These are phyloP conservation scores for Juglanconis sp. DNA, from an alignment of 2,329 filamentous ascomycete species.

Conservation along the genomic window DNA sequence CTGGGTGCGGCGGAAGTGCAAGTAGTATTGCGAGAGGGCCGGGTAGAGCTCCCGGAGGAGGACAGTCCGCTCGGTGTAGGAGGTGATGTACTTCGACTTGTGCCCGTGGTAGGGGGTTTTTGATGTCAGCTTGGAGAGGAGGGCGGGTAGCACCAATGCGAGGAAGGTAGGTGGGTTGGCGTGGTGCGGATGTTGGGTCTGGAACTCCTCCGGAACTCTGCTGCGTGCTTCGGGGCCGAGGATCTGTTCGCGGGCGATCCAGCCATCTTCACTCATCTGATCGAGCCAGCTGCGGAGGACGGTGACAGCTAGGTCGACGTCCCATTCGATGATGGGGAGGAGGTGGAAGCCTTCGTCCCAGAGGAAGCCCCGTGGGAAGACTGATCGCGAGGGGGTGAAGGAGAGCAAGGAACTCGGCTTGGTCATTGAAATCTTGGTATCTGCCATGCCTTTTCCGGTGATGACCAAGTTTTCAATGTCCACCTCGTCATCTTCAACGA, in stretches of 20 bases:
- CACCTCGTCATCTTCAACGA: constrained; percentile 82
- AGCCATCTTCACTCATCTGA: constrained; percentile 90
- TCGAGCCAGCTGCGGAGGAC: constrained; percentile 90
- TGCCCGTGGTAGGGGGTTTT: constrained; percentile 60
- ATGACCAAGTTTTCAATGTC: constrained; percentile 90
- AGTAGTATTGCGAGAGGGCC: constrained; percentile 79
- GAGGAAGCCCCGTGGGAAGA: constrained; percentile 88
- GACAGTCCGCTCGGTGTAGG: constrained; percentile 53
- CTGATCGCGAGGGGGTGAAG: constrained; percentile 80
- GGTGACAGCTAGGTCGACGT: constrained; percentile 76
- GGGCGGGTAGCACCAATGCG: constrained; percentile 77
- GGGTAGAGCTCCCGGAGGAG: constrained; percentile 76
- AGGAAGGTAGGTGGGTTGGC: constrained; percentile 82
- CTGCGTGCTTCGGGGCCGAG: constrained; percentile 81
- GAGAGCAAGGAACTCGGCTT: constrained; percentile 82
- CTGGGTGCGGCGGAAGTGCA: constrained; percentile 88
- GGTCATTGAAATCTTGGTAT: constrained; percentile 63
- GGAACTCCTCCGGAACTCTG: constrained; percentile 86
- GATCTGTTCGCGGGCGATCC: constrained; percentile 92
- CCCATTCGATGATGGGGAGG: constrained; percentile 85
- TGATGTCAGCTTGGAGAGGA: constrained; percentile 70
- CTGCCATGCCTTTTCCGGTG: constrained; percentile 68
- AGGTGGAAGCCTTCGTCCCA: constrained; percentile 96
- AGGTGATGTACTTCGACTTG: constrained; percentile 26
- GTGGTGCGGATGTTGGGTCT: constrained; percentile 88